Conservation (phyloP, 176 grass and related monocot species). For the Carex pumila region DNA sequence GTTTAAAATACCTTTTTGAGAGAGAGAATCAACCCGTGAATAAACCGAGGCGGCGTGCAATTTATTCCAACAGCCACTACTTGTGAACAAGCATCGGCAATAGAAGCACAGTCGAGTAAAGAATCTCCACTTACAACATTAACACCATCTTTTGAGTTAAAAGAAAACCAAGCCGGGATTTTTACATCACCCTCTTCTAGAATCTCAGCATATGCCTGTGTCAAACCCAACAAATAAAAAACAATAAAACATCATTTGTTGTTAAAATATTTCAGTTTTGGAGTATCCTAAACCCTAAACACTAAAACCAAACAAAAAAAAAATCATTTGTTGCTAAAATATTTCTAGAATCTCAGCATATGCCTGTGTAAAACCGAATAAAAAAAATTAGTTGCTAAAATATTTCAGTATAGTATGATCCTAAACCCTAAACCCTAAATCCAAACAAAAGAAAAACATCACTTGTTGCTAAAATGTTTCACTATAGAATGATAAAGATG, state of each 20-base stretch:
- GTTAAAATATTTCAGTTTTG: background rate
- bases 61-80: constrained; percentile 88
- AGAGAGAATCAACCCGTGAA: constrained; percentile 66
- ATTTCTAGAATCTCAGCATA: too few relatives aligned
- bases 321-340: too few relatives aligned
- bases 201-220: constrained; percentile 85
- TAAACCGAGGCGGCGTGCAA: constrained; percentile 93
- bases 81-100: constrained; percentile 63
- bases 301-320: too few relatives aligned
- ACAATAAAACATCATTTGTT: background rate
- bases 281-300: too few relatives aligned
- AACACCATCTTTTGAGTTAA: constrained; percentile 88
- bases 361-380: too few relatives aligned
- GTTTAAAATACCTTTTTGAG: constrained; percentile 52
- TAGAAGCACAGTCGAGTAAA: constrained; percentile 58
- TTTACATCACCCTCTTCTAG: constrained; percentile 64
- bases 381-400: too few relatives aligned
- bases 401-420: too few relatives aligned
- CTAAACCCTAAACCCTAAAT: too few relatives aligned
- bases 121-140: constrained; percentile 83
- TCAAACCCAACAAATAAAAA: background rate
- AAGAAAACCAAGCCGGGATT: constrained; percentile 91
- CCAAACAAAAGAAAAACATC: background rate
- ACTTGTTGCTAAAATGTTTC: background rate
- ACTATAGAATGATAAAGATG: background rate